phyloP scores from a whole-genome alignment of 805 yeast species.

The Kluyveromyces nonfermentans region DNA sequence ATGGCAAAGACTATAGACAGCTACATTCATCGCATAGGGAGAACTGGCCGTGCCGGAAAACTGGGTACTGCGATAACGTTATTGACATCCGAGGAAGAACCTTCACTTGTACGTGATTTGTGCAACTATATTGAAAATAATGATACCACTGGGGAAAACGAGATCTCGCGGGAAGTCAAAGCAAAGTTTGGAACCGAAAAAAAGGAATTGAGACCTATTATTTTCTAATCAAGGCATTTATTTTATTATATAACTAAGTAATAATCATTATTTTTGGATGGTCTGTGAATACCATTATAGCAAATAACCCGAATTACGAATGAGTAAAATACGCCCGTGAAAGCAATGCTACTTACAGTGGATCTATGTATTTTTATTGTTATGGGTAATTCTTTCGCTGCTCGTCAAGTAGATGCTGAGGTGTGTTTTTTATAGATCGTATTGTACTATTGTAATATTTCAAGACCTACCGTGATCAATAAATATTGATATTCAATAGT shows the following conservation, averaged over 20 bases:
- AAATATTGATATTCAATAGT: too few relatives aligned
- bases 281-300: too few relatives aligned
- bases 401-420: too few relatives aligned
- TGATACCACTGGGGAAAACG: constrained; percentile 13
- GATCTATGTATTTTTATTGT: too few relatives aligned
- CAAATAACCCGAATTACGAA: too few relatives aligned
- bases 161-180: constrained; percentile 10
- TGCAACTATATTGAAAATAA: constrained; percentile 31
- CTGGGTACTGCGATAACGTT: constrained; percentile 70
- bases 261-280: too few relatives aligned
- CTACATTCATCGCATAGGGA: constrained; percentile 86
- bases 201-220: constrained; percentile 9
- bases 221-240: constrained; percentile 8
- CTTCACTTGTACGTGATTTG: constrained; percentile 38
- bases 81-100: constrained; percentile 46
- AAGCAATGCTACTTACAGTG: too few relatives aligned
- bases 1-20: constrained; percentile 72
- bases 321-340: too few relatives aligned
- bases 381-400: too few relatives aligned
- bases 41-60: constrained; percentile 94
- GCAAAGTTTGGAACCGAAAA: constrained; percentile 12
- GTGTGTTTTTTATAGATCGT: too few relatives aligned
- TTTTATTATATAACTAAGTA: neutral
- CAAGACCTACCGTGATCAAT: too few relatives aligned
- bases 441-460: too few relatives aligned